phyloP scores from a whole-genome alignment of 2,329 filamentous ascomycete species.

The Talaromyces pinophilus region DNA sequence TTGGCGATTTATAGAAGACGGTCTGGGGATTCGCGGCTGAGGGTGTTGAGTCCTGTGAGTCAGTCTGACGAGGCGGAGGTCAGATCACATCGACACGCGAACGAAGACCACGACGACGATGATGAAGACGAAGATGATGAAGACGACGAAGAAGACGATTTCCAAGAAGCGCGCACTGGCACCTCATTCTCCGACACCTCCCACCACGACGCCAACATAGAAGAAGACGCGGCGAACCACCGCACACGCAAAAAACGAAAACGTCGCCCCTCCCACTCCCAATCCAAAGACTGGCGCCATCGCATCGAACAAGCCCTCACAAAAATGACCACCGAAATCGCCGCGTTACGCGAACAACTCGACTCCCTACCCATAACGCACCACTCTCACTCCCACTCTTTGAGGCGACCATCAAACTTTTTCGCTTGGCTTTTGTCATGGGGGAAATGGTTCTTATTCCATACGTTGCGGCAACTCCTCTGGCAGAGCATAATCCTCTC shows the following conservation, averaged over 20 bases:
- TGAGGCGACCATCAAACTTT: not conserved
- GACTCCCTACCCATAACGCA: slow-evolving; percentile 72
- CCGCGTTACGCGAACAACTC: slow-evolving; percentile 88
- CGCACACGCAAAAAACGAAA: slow-evolving; percentile 42
- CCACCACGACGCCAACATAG: slow-evolving; percentile 28
- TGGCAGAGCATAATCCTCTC: slow-evolving; percentile 64
- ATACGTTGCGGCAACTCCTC: slow-evolving; percentile 69
- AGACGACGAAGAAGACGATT: slow-evolving; percentile 20
- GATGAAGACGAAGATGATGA: slow-evolving; percentile 22
- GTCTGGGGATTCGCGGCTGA: slow-evolving; percentile 57
- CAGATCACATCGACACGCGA: not conserved
- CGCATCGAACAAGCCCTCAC: slow-evolving; percentile 83
- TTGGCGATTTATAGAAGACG: slow-evolving; percentile 51
- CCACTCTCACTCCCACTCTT: slow-evolving; percentile 48
- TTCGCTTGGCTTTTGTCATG: slow-evolving; percentile 65
- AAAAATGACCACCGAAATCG: slow-evolving; percentile 87
- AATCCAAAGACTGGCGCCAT: slow-evolving; percentile 65
- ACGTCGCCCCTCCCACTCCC: slow-evolving; percentile 13
- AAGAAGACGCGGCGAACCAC: slow-evolving; percentile 14
- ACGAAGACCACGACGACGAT: slow-evolving; percentile 2
- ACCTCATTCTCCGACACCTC: slow-evolving; percentile 29
- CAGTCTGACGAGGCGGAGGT: slow-evolving; percentile 68
- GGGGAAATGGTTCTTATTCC: slow-evolving; percentile 70
- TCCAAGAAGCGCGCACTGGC: slow-evolving; percentile 38
- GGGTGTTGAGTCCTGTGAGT: slow-evolving; percentile 80